Evolutionary conservation across 2,329 filamentous ascomycete species (phyloP), one percentile per base, ranked within the genome.

Genomic region (Esteya vermicola): DNA sequence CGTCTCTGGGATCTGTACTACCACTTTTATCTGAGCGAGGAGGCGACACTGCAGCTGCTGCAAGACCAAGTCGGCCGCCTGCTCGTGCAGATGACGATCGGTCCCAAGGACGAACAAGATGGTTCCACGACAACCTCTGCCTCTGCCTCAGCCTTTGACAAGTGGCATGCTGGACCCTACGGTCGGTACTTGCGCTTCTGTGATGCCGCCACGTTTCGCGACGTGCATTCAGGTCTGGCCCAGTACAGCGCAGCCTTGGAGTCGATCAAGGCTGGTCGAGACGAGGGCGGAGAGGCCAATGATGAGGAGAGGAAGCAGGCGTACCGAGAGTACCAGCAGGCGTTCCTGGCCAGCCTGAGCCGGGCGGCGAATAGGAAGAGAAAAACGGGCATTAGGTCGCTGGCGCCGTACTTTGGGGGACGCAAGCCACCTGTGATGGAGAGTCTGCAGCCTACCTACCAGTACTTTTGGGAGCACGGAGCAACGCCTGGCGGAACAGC

Each of bases 1-100:
- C 39, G 48, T 8, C 52, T 68, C 4, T 77, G 71, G 71, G 62
- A 69, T 42, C 54, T 71, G 27, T 78, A 72, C 53, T 75, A 75
- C 51, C 61, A 75, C 46, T 48, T 70, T 4, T 62, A 60, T 28
- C 44, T 78, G n/a, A n/a, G n/a, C 6, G 58, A 63, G 36, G 45
- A 56, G 0, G 33, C 52, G 3, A 56, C 63, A 3, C 47, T 61
- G 0, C 21, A 50, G 1, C 19, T 62, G 4, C 51, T 77, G 3
- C 40, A 52, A 2, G 19, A 42, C 1, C 70, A 75, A 40, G 55
- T 61, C 0, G 50, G 56, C 18, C 67, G 65, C 47, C 55, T 78
- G 14, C n/a, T n/a, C n/a, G n/a, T n/a, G n/a, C n/a, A n/a, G n/a
- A n/a, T n/a, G n/a, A n/a, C n/a, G n/a, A n/a, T n/a, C n/a, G n/a